Conservation (phyloP, 1,139 yeast genomes). For the Blastobotrys raffinosifermentans region DNA sequence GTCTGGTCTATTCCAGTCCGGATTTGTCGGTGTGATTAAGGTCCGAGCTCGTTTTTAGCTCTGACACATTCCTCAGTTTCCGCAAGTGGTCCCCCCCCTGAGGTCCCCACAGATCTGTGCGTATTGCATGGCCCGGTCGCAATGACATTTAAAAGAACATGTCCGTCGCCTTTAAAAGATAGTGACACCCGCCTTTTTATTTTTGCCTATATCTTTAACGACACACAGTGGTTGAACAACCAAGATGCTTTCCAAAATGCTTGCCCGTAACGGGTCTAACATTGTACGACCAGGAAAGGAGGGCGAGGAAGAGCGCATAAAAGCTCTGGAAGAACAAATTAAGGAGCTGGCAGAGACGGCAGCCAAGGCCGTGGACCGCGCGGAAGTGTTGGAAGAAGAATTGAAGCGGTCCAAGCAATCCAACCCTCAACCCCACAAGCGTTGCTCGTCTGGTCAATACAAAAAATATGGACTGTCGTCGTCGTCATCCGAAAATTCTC, state of each 20-base stretch:
- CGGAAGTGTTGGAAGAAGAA: conserved; percentile 27
- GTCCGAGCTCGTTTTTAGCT: too few species aligned
- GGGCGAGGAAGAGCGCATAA: conserved; percentile 27
- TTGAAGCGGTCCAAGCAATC: conserved; percentile 12
- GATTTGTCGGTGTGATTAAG: too few species aligned
- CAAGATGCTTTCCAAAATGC: conserved; percentile 1
- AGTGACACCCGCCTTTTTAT: too few species aligned
- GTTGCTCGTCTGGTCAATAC: background rate
- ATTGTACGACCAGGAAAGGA: conserved; percentile 23
- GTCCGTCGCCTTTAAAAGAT: too few species aligned
- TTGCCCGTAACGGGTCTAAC: background rate
- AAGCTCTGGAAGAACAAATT: conserved; percentile 30
- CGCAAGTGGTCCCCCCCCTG: too few species aligned
- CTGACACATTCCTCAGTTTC: too few species aligned
- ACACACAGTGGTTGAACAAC: background rate
- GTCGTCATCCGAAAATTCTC: conserved; percentile 2
- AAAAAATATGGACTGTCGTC: background rate
- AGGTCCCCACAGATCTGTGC: too few species aligned
- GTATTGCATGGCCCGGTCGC: too few species aligned
- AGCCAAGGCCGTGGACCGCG: conserved; percentile 32
- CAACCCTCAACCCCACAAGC: conserved; percentile 3
- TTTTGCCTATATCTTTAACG: too few species aligned
- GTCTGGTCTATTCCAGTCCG: too few species aligned
- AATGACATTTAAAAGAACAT: too few species aligned
- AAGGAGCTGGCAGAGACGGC: conserved; percentile 29